A percentile compares a stretch with the other conserved stretches of the same genome.
Conservation (phyloP, 441 rosid species). For the Eutrema salsugineum region DNA sequence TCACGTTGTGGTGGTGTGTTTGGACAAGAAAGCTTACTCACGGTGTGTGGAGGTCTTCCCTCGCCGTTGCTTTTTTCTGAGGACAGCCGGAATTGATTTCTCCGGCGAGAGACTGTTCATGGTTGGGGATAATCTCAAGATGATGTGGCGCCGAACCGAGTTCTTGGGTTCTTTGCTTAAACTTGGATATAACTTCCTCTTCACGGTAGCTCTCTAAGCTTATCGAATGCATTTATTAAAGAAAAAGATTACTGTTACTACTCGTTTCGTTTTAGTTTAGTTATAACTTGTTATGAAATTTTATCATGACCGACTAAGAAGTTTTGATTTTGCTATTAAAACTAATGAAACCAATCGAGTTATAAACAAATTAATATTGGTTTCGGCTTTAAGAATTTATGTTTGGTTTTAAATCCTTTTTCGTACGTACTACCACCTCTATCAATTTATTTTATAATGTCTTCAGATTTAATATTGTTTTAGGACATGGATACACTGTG, state of each 20-base stretch:
- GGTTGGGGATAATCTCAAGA: conserved; percentile 26
- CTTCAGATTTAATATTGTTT: neutral
- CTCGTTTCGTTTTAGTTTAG: neutral
- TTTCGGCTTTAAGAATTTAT: too few species aligned
- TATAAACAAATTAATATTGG: too few species aligned
- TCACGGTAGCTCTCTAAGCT: conserved; percentile 29
- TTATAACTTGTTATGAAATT: neutral
- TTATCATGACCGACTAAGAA: neutral
- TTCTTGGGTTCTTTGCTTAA: conserved; percentile 31
- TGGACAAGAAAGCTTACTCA: conserved; percentile 33
- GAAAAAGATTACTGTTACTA: too few species aligned
- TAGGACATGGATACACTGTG: conserved; percentile 87
- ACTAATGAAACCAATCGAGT: too few species aligned
- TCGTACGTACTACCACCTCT: too few species aligned
- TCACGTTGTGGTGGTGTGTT: conserved; percentile 31
- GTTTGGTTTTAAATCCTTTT: too few species aligned
- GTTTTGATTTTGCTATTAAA: too few species aligned
- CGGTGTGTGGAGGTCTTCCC: conserved; percentile 33
- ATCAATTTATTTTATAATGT: too few species aligned
- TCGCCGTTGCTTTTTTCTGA: conserved; percentile 26
- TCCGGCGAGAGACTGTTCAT: conserved; percentile 36
- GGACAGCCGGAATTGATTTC: conserved; percentile 26
- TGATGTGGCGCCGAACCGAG: conserved; percentile 48
- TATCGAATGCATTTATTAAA: too few species aligned
- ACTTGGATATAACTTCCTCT: conserved; percentile 40